phyloP scores from a whole-genome alignment of 257 asterid species.

The Rubia yunnanensis region DNA sequence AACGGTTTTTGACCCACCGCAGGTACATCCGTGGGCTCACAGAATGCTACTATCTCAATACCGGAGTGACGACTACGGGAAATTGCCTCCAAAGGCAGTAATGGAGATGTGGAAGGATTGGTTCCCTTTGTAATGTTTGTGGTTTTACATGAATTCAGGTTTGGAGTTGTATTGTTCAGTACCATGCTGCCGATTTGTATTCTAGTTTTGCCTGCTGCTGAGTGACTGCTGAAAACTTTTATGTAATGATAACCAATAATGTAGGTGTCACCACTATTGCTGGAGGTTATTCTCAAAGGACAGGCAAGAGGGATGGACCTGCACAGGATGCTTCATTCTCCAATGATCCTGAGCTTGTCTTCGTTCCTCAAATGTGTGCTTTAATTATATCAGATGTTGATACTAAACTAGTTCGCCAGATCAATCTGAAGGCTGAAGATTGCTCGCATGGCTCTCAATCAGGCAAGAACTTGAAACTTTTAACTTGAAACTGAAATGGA shows the following conservation, averaged over 20 bases:
- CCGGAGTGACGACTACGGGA: too few relatives aligned
- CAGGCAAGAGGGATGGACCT: conserved; percentile 68
- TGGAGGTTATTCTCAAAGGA: conserved; percentile 51
- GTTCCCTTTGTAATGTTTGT: not conserved
- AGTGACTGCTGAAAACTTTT: conserved; percentile 2
- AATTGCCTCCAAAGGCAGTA: too few relatives aligned
- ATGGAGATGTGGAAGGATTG: too few relatives aligned
- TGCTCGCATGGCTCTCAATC: conserved; percentile 46
- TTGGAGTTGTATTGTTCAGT: not conserved
- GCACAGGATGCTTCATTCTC: conserved; percentile 71
- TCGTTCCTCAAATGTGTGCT: conserved; percentile 60
- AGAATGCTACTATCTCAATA: too few relatives aligned
- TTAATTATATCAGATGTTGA: conserved; percentile 67
- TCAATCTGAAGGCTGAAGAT: conserved; percentile 56
- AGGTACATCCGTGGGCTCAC: too few relatives aligned
- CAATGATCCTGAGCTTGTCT: conserved; percentile 39
- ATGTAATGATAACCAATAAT: not conserved
- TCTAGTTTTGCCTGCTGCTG: not conserved
- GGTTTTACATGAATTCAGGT: not conserved
- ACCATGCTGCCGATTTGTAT: not conserved
- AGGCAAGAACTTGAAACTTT: conserved; percentile 41
- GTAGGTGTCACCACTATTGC: conserved; percentile 90
- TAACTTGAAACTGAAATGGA: not conserved
- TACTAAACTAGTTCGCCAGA: conserved; percentile 56
- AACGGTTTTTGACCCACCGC: too few relatives aligned